Evolutionary conservation across 108 stramenopile genomes (phyloP), one percentile per base, ranked within the genome.

Genomic region (Fistulifera pelliculosa): DNA sequence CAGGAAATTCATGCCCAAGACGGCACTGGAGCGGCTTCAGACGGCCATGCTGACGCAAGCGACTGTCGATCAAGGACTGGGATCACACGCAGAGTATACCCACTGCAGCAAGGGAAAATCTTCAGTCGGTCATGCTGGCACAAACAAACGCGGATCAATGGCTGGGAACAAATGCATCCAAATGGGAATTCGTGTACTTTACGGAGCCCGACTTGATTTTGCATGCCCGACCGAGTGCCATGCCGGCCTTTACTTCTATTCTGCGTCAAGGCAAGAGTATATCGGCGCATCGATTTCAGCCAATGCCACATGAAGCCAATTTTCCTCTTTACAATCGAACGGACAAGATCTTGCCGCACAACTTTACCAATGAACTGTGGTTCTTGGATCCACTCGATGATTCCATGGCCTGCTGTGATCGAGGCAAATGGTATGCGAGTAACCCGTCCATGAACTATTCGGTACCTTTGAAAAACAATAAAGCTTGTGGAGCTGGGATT

Each of bases 171-270:
- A 19, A 19, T 42, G 45, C 17, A 25, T 35, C 4, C 13, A 25
- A 26, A 15, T 79, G 69, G 66, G 55, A 66, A 39, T 74, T 71
- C 28, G 47, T 74, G 8, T 74, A 60, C 44, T 47, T 74, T 8
- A 71, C 73, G 21, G 77, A 79, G 56, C 59, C 73, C 1, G 77
- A 74, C 55, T 35, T 47, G 26, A 55, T 79, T 16, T 52, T 74
- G 3, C 54, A 67, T 14, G 57, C 70, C 15, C 52, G 70, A 16
- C 47, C 61, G n/a, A 31, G 35, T 19, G 48, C 67, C 1, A 19
- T 73, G 11, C 58, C 47, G 11, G 47, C 38, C 8, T 22, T 74
- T 24, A 52, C 47, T 39, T 15, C 47, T 10, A 65, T 43, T 15
- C 27, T 79, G 11, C 50, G 67, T 13, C 24, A 48, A 12, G 70